Percentiles rank a stretch among this genome's conserved stretches.
phyloP scores from a whole-genome alignment of 495 filamentous ascomycete species.

The Talaromyces ruber region DNA sequence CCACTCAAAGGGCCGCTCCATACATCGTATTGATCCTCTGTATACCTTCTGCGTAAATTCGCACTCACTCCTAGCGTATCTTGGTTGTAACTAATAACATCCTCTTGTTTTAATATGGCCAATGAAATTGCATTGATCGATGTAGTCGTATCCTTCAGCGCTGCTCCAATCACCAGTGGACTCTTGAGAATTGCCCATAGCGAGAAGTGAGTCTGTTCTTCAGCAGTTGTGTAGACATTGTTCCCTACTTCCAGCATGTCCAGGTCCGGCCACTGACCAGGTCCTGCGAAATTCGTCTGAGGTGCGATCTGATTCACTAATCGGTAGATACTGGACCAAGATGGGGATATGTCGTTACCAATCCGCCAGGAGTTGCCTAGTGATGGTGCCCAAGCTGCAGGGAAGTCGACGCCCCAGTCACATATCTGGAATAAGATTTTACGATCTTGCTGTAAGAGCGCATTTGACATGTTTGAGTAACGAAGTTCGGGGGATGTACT shows the following conservation, averaged over 20 bases:
- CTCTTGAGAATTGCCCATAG: conserved; percentile 52
- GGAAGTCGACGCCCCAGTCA: conserved; percentile 44
- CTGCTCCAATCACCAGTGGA: conserved; percentile 44
- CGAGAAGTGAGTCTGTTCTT: conserved; percentile 46
- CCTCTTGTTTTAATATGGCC: conserved; percentile 36
- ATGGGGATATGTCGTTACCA: conserved; percentile 45
- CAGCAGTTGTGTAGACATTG: conserved; percentile 20
- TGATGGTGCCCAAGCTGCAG: conserved; percentile 37
- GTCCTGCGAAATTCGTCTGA: conserved; percentile 20
- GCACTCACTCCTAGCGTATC: conserved; percentile 41
- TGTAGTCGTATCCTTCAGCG: conserved; percentile 23
- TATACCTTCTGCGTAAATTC: conserved; percentile 21
- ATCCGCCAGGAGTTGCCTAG: conserved; percentile 45
- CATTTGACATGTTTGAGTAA: conserved; percentile 26
- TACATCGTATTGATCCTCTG: conserved; percentile 38
- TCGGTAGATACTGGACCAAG: conserved; percentile 41
- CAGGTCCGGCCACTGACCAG: conserved; percentile 45
- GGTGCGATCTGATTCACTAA: conserved; percentile 42
- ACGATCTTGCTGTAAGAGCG: conserved; percentile 16
- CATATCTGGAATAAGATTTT: conserved; percentile 41
- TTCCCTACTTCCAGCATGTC: conserved; percentile 48
- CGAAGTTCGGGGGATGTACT: conserved; percentile 18
- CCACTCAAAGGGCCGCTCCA: conserved; percentile 38
- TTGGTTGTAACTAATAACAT: conserved; percentile 45
- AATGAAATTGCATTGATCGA: conserved; percentile 24